Conservation (phyloP, 164 flowering plant species). For the Chimonanthus praecox region DNA sequence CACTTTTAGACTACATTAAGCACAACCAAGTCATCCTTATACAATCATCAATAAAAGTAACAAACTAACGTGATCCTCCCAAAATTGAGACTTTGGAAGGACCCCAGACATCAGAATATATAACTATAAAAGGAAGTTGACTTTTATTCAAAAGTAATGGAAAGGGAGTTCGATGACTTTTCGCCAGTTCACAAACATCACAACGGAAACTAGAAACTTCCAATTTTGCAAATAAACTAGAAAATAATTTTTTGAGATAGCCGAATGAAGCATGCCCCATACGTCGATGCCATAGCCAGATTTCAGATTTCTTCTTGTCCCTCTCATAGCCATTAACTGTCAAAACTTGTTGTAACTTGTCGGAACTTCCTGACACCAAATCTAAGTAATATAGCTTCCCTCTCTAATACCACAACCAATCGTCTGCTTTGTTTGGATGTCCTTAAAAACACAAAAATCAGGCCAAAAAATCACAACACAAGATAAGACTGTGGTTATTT, state of each 20-base stretch:
- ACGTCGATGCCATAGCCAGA: slow-evolving; percentile 9
- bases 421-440: too few relatives aligned
- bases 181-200: too few relatives aligned
- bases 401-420: too few relatives aligned
- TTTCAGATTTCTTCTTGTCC: neutral
- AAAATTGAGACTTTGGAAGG: slow-evolving; percentile 16
- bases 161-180: neutral
- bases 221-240: too few relatives aligned
- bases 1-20: slow-evolving; percentile 15
- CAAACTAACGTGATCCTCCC: neutral
- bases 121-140: too few relatives aligned
- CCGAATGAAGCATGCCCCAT: slow-evolving; percentile 9
- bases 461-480: too few relatives aligned
- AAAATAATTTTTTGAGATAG: too few relatives aligned
- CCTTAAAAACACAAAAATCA: too few relatives aligned
- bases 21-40: slow-evolving; percentile 18
- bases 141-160: slow-evolving; percentile 1
- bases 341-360: slow-evolving; percentile 1
- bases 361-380: neutral
- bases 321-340: neutral
- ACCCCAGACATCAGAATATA: neutral
- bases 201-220: too few relatives aligned
- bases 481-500: too few relatives aligned
- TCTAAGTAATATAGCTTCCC: too few relatives aligned
- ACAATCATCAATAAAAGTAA: slow-evolving; percentile 23